Base-by-base conservation (phyloP, 805 yeast genomes). In the Scheffersomyces ergatensis region DNA sequence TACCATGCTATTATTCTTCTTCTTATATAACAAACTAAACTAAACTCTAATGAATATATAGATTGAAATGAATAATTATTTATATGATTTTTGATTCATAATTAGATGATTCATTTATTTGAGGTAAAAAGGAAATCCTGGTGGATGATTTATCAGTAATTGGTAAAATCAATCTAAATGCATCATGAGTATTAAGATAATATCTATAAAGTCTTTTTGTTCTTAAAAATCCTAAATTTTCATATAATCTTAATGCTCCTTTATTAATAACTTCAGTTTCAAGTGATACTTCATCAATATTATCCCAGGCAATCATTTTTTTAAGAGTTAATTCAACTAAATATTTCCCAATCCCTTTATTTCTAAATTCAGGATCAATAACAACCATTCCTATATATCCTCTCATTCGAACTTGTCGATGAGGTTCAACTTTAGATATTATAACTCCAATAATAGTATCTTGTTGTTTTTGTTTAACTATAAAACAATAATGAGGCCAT, bases 301-400 rank as follows among this genome's bases (percentile, higher is more conserved):
- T 65, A 43, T 74, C 73, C 37, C 65, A 56, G n/a, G 61, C 53
- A 5, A 74, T 72, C 90, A 93, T 85, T 29, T 73, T 73, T 13
- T 76, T 76, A 4, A 92, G 74, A 4, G 85, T 78, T 41, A 69
- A 53, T 35, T 72, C 69, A 14, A 89, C 89, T 37, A 93, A 71
- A 34, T 67, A 66, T 49, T 83, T 83, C 2, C 97, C 97, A 35
- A 90, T 84, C 1, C 97, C 96, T 33, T 66, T 68, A 2, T 95
- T 90, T 40, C 99, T 69, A 57, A 74, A 82, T 13, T 63, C 57
- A 29, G 80, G 79, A 37, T 82, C 82, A 11, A 92, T 95, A 0
- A 95, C 96, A 40, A 93, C 66, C 99, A 93, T 93, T 2, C 97
- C 99, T 21, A 93, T 90, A 55, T 93, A 93, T 0, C 99, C 99